phyloP scores from a whole-genome alignment of 169 alveolate species.

The Babesia ovis region DNA sequence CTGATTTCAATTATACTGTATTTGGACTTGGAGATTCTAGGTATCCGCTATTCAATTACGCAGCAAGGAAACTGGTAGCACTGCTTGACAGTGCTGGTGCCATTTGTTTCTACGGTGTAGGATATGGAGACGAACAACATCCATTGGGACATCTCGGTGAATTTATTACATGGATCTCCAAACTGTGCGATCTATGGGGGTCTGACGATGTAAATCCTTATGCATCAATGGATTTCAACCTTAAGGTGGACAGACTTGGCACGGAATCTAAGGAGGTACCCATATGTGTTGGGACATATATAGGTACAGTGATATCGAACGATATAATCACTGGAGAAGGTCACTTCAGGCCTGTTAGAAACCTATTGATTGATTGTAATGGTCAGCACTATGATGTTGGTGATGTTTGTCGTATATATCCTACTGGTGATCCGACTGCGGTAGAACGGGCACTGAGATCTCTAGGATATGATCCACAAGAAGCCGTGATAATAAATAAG shows the following conservation, averaged over 20 bases:
- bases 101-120: slow-evolving; percentile 23
- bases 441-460: slow-evolving; percentile 11
- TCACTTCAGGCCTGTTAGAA: slow-evolving; percentile 48
- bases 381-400: slow-evolving; percentile 33
- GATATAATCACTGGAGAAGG: slow-evolving; percentile 43
- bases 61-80: slow-evolving; percentile 56
- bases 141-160: slow-evolving; percentile 65
- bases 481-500: neutral
- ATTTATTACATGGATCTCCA: slow-evolving; percentile 50
- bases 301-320: slow-evolving; percentile 35
- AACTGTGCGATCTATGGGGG: neutral
- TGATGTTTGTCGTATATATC: slow-evolving; percentile 48
- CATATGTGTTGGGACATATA: neutral
- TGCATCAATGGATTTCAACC: neutral
- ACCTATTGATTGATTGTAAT: slow-evolving; percentile 17
- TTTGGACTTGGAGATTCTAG: slow-evolving; percentile 68
- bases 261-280: neutral
- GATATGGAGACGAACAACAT: slow-evolving; percentile 65
- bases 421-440: slow-evolving; percentile 34
- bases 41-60: slow-evolving; percentile 56
- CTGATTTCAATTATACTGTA: slow-evolving; percentile 19
- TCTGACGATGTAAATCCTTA: neutral
- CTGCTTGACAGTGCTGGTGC: slow-evolving; percentile 33
- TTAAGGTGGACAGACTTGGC: slow-evolving; percentile 10
- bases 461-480: slow-evolving; percentile 38